Conservation (phyloP, 768 basidiomycete genomes). For the Mycena vitilis region DNA sequence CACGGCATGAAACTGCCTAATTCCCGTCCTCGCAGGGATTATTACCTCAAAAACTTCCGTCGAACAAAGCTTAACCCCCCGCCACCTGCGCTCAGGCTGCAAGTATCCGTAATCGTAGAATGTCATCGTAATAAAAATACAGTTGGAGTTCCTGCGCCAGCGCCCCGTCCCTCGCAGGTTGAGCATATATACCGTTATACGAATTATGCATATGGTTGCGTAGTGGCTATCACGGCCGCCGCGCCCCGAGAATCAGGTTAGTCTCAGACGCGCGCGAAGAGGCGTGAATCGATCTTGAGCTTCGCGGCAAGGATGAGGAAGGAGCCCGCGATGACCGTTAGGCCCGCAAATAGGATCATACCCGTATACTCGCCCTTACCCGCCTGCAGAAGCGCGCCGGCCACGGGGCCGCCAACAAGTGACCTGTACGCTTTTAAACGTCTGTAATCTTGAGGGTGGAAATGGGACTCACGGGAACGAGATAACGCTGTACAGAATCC, state of each 20-base stretch:
- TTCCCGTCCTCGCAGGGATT: neutral
- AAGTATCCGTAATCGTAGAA: conserved; percentile 20
- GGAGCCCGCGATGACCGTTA: conserved; percentile 69
- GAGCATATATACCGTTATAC: conserved; percentile 4
- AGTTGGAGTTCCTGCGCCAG: conserved; percentile 14
- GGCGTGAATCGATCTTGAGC: conserved; percentile 54
- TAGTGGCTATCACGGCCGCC: conserved; percentile 2
- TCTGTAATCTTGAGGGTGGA: conserved; percentile 7
- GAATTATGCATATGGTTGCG: neutral
- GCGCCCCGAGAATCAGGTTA: neutral
- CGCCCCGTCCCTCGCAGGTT: neutral
- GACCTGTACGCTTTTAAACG: conserved; percentile 54
- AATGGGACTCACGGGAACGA: conserved; percentile 74
- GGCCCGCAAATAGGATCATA: conserved; percentile 71
- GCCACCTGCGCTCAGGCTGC: neutral
- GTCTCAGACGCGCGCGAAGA: conserved; percentile 60
- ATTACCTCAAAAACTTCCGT: conserved; percentile 5
- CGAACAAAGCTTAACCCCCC: conserved; percentile 1
- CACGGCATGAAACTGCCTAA: neutral
- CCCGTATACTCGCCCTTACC: conserved; percentile 59
- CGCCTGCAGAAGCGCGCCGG: conserved; percentile 64
- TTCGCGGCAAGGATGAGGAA: conserved; percentile 64
- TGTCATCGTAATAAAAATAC: conserved; percentile 30
- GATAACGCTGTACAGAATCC: conserved; percentile 71
- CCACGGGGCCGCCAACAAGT: conserved; percentile 72